A percentile compares a stretch with the other conserved stretches of the same genome.
Conservation (phyloP, 2,329 filamentous ascomycete species). For the Phaeosphaeriaceae sp. region DNA sequence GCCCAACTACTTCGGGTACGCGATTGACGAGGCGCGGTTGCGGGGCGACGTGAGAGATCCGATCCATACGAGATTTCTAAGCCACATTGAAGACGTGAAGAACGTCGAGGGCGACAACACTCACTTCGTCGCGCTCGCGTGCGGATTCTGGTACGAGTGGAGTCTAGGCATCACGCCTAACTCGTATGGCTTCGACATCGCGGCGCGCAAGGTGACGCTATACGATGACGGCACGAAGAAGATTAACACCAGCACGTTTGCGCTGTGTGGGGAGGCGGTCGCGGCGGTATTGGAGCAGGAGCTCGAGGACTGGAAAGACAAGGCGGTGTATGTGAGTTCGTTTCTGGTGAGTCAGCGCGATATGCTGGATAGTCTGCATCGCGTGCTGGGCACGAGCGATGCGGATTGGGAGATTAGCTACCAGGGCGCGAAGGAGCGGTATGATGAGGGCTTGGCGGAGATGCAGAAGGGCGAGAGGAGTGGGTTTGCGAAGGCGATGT, state of each 20-base stretch:
- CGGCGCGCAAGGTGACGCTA: conserved; percentile 35
- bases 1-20: conserved; percentile 48
- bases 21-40: conserved; percentile 12
- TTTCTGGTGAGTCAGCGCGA: conserved; percentile 62
- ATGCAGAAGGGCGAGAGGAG: conserved; percentile 52
- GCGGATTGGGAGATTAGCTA: conserved; percentile 66
- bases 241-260: conserved; percentile 62
- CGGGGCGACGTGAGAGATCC: not conserved
- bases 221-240: conserved; percentile 39
- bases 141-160: conserved; percentile 50
- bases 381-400: conserved; percentile 64
- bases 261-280: conserved; percentile 62
- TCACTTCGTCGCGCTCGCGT: conserved; percentile 17
- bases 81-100: not conserved
- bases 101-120: not conserved
- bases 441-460: conserved; percentile 55
- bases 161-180: conserved; percentile 36
- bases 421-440: conserved; percentile 58
- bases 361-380: conserved; percentile 68
- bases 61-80: not conserved
- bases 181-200: conserved; percentile 48
- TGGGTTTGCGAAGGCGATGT: conserved; percentile 56
- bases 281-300: conserved; percentile 54
- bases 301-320: conserved; percentile 15
- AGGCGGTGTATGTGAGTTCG: conserved; percentile 34